A percentile compares a stretch with the other conserved stretches of the same genome.
Conservation (phyloP, 2,329 filamentous ascomycete genomes). For the Emmonsiellopsis sp. region DNA sequence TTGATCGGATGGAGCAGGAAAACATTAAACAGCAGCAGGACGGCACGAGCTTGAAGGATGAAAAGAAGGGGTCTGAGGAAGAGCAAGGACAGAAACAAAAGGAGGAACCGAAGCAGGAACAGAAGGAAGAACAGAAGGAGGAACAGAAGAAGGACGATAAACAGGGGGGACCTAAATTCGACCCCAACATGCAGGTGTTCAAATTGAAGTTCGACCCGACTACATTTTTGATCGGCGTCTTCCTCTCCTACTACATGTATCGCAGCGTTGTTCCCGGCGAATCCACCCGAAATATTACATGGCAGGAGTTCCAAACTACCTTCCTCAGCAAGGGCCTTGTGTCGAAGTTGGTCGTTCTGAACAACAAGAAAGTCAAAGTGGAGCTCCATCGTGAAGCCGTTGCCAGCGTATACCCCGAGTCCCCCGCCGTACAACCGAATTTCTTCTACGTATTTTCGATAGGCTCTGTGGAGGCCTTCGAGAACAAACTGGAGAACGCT, state of each 20-base stretch:
- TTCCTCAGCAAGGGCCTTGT: slow-evolving; percentile 95
- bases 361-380: slow-evolving; percentile 68
- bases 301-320: slow-evolving; percentile 89
- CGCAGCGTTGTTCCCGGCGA: slow-evolving; percentile 57
- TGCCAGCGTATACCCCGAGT: slow-evolving; percentile 64
- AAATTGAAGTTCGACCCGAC: slow-evolving; percentile 46
- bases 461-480: slow-evolving; percentile 87
- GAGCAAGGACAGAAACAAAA: slow-evolving; percentile 21
- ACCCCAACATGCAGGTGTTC: slow-evolving; percentile 26
- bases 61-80: slow-evolving; percentile 4
- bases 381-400: slow-evolving; percentile 68
- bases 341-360: slow-evolving; percentile 77
- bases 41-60: slow-evolving; percentile 12
- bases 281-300: slow-evolving; percentile 74
- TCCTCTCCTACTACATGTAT: slow-evolving; percentile 55
- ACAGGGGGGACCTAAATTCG: slow-evolving; percentile 16
- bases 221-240: slow-evolving; percentile 47
- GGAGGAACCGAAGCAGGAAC: slow-evolving; percentile 25
- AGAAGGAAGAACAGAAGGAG: slow-evolving; percentile 17
- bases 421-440: slow-evolving; percentile 55
- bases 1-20: slow-evolving; percentile 8
- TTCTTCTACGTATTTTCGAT: slow-evolving; percentile 93
- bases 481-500: slow-evolving; percentile 76
- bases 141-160: slow-evolving; percentile 20
- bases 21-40: slow-evolving; percentile 8